Evolutionary conservation across 306 rosid species (phyloP), one percentile per base, ranked within the genome.

Genomic region (Malus sylvestris): DNA sequence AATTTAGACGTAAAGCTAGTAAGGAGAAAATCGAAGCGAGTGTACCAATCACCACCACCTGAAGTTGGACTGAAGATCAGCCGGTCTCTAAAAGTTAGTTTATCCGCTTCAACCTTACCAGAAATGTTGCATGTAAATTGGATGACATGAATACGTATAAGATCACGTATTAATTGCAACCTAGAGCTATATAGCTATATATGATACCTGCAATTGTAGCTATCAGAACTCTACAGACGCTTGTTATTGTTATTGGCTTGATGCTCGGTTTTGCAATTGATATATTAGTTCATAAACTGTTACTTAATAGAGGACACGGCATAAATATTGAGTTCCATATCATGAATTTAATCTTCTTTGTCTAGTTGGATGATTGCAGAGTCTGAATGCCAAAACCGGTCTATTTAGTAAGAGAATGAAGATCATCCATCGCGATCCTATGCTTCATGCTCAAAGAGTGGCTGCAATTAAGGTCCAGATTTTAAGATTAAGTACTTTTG

Each of bases 351-450:
- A 89, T 79, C 83, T 79, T 87, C 78, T 86, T 77, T 78, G 81
- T 90, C 86, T 94, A 91, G 98, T 86, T 91, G 87, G 85, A 85
- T 90, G 89, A 63, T 90, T 89, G 88, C 98, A 94, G 98, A 92
- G 91, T 90, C 93, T 94, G 82, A 94, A 94, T 90, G 97, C 91
- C 62, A 94, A 89, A 86, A 94, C 97, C 44, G 98, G 98, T 85
- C 81, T 94, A 30, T 92, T 94, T 87, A 94, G 98, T 84, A 94
- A 94, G 84, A 88, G 96, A 76, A 94, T 94, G 98, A 94, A 85
- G 94, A 94, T 94, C 69, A 94, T 94, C 76, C 98, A 94, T 83
- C 86, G 87, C 51, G 87, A 94, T 85, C 98, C 96, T 33, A 78
- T 23, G 82, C 98, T 94, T 84, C 89, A 83, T 76, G 97, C 98